Base-by-base conservation (phyloP, 805 yeast genomes). In the Candida succiphila region DNA sequence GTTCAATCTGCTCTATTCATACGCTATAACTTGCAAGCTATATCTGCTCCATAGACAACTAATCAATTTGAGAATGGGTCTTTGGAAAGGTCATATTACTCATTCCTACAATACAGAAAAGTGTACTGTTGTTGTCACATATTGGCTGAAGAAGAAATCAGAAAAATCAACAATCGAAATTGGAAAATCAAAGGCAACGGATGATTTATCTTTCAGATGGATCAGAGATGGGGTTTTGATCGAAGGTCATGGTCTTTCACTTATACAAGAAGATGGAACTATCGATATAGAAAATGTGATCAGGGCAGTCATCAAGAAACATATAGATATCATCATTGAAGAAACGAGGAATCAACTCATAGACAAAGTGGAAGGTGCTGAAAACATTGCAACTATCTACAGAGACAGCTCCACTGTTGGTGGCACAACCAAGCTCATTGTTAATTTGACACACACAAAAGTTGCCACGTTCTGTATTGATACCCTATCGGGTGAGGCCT, bases 1-100 rank as follows among this genome's bases (percentile, higher is more conserved):
- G 14, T 72, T 77, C 42, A 71, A 64, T 25, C 59, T 78, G 1
- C 54, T 82, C 28, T 74, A 75, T 38, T 61, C 65, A 33, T 79
- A 75, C 47, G 60, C 84, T 13, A 69, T 72, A n/a, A 69, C 77
- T 17, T 76, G 74, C 58, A 79, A 78, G 46, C 60, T 83, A 10
- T 71, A 77, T 40, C 51, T 75, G 15, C 56, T 83, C 3, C 74
- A 78, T 32, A 61, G 69, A 30, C 82, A 78, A 45, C 52, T 83
- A 37, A 59, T 62, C 22, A 65, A 63, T 16, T 53, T 79, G 33
- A 63, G 72, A 41, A 55, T 58, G 36, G 64, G 68, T 4, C 45
- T 66, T 4, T 80, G 86, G 86, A 62, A 73, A 33, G 69, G 74
- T 7, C 72, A 71, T 31, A 49, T 84, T 28, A 70, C 72, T 28